Base-by-base conservation (phyloP, 176 grass and related monocot species). In the Raddia guianensis region DNA sequence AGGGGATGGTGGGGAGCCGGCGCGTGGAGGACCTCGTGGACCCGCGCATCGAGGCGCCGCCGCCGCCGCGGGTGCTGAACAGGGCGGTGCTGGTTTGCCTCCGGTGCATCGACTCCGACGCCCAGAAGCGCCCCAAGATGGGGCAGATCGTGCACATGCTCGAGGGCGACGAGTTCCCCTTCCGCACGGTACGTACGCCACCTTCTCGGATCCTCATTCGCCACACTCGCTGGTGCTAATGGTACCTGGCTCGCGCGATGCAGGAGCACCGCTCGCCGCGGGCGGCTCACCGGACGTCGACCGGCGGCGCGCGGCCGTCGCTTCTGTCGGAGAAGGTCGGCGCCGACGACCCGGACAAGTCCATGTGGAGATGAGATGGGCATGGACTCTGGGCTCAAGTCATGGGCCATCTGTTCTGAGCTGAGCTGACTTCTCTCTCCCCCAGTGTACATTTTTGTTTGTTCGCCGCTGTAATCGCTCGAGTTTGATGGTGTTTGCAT, bases 61-160 rank as follows among this genome's bases (percentile, higher is more conserved):
- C 97, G 58, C 54, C 87, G 63, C 47, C 97, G 0, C 75, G 97
- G 86, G 82, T 55, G 51, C 85, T 99, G 59, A 99, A 99, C 85
- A 65, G 89, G 33, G 85, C 86, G 60, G 70, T 99, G 56, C 81
- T 99, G 20, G 89, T 99, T 2, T 93, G 97, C 80, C 91, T 99
- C 73, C 87, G 97, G 12, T 99, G 97, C 78, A 93, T 93, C 56
- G 91, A 99, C 88, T 88, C 85, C 63, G 97, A 99, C 70, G 88
- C 89, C 8, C 86, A 99, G 51, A 96, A 99, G 73, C 86, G 97
- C 50, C 97, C 97, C 33, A 90, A 78, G 83, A 96, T 99, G 91
- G 80, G 93, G 27, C 91, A 99, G 86, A 87, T 99, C 43, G 84
- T 99, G 6, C 90, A 96, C 76, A 99, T 99, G 91, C 93, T 99